These are phyloP conservation scores for Candida sanyiensis DNA, from an alignment of 805 yeast species.

Conservation along the genomic window DNA sequence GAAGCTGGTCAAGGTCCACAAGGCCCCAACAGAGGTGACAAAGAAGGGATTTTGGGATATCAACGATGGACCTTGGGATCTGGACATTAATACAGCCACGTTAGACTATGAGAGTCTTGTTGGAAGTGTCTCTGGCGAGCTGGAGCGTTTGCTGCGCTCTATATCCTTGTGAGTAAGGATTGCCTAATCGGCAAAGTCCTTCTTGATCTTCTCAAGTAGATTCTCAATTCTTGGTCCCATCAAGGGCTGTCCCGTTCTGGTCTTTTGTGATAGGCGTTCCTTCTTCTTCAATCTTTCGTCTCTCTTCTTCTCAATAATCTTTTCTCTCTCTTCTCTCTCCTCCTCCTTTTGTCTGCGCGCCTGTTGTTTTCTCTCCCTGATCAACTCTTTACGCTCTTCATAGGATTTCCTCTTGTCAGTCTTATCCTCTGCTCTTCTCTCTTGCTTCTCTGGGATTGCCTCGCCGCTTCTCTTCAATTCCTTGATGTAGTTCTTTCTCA, in stretches of 20 bases:
- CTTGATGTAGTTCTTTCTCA: slow-evolving; percentile 77
- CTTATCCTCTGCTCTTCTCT: slow-evolving; percentile 12
- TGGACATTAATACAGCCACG: slow-evolving; percentile 12
- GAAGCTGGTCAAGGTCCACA: neutral
- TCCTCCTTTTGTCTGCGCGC: slow-evolving; percentile 28
- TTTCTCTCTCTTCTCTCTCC: slow-evolving; percentile 37
- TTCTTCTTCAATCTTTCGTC: slow-evolving; percentile 39
- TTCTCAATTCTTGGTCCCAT: slow-evolving; percentile 86
- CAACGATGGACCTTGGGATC: slow-evolving; percentile 13
- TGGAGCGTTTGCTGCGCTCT: slow-evolving; percentile 11
- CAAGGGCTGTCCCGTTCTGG: slow-evolving; percentile 77
- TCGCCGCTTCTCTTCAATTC: slow-evolving; percentile 69
- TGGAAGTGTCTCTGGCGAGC: slow-evolving; percentile 5
- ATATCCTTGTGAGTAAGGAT: slow-evolving; percentile 6
- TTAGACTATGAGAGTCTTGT: slow-evolving; percentile 16
- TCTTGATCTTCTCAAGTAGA: slow-evolving; percentile 69
- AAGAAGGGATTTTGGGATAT: slow-evolving; percentile 22
- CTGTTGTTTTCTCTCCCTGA: slow-evolving; percentile 31
- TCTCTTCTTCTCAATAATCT: slow-evolving; percentile 35
- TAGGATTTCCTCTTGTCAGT: slow-evolving; percentile 25
- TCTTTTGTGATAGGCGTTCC: slow-evolving; percentile 44
- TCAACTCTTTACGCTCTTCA: slow-evolving; percentile 31
- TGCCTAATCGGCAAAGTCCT: slow-evolving; percentile 28
- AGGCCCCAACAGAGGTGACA: slow-evolving; percentile 11
- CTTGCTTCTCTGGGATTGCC: slow-evolving; percentile 39